These are phyloP conservation scores for Neurospora sp. DNA, from an alignment of 495 filamentous ascomycete genomes.

Conservation along the genomic window DNA sequence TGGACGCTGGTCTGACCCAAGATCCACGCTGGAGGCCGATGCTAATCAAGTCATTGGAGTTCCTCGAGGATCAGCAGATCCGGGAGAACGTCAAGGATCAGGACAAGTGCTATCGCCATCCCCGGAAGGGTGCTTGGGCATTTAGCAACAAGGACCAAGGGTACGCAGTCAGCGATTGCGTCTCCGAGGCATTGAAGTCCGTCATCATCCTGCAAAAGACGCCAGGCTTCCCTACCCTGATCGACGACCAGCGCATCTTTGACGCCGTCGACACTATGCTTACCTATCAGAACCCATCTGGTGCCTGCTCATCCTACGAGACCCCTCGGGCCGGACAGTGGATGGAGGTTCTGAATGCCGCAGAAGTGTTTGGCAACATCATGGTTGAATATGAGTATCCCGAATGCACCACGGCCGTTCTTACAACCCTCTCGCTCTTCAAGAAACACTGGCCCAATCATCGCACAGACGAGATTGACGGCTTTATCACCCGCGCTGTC, in stretches of 20 bases:
- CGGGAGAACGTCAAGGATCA: constrained; percentile 73
- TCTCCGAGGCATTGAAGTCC: constrained; percentile 80
- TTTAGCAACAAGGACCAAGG: constrained; percentile 89
- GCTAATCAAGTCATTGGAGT: constrained; percentile 73
- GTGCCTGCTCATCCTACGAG: constrained; percentile 88
- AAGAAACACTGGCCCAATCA: constrained; percentile 72
- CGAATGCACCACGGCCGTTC: constrained; percentile 91
- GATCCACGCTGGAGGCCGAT: constrained; percentile 73
- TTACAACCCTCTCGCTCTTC: constrained; percentile 83
- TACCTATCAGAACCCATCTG: constrained; percentile 82
- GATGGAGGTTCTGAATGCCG: constrained; percentile 82
- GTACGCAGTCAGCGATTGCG: constrained; percentile 91
- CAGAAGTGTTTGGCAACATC: constrained; percentile 92
- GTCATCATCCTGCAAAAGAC: constrained; percentile 76
- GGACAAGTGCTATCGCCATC: constrained; percentile 78
- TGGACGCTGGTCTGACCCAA: constrained; percentile 67
- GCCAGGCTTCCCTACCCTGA: constrained; percentile 61
- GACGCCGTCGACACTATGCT: constrained; percentile 86
- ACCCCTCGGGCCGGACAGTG: constrained; percentile 63
- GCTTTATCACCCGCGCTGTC: constrained; percentile 59
- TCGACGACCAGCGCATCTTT: constrained; percentile 65
- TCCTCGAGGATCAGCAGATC: constrained; percentile 86
- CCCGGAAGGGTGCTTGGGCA: constrained; percentile 87
- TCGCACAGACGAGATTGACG: constrained; percentile 61
- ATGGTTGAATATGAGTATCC: constrained; percentile 99